Evolutionary conservation across 2,329 filamentous ascomycete genomes (phyloP), one percentile per base, ranked within the genome.

Genomic region (Scytalidium lignicola): DNA sequence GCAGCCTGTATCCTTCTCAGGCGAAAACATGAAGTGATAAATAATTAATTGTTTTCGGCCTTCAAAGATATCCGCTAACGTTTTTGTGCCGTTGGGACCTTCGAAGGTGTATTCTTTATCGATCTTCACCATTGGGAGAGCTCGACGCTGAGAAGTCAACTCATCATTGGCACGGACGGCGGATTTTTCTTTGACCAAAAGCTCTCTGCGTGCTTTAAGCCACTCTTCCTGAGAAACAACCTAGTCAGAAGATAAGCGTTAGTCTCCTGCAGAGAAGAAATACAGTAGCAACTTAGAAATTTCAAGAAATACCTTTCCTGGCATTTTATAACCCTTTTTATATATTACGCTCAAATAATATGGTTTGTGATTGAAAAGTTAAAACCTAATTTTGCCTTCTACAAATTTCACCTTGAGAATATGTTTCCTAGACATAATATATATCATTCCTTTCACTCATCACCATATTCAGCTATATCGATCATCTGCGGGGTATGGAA

Each of bases 11-110:
- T 66, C 59, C 1, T 63, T 56, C 2, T 59, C 53, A 2, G 69
- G 67, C 0, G 53, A 58, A 48, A 73, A 70, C 72, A 74, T 75
- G 63, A 73, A 74, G 58, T 74, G 71, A 54, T 73, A 73, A 29
- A 75, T 51, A 41, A 71, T 62, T 49, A 73, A 62, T 47, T 70
- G 64, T 22, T 65, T 60, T 22, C 62, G 62, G 45, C 57, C 59
- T 4, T 57, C 57, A 45, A 70, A 70, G 41, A 71, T 60, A 2
- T 66, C 63, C 2, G 39, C 7, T 18, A 70, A 55, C 1, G 54
- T 58, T 21, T 58, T 41, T 12, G 58, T 58, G 32, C 60, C 56
- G 3, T 57, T 47, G 13, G 64, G 60, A 1, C 62, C 62, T 15
- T 63, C 59, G 53, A 74, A 72, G 15, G 52, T 62, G 56, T 68